Evolutionary conservation across 2,329 filamentous ascomycete species (phyloP).

Genomic region (Atkinsonella texensis): DNA sequence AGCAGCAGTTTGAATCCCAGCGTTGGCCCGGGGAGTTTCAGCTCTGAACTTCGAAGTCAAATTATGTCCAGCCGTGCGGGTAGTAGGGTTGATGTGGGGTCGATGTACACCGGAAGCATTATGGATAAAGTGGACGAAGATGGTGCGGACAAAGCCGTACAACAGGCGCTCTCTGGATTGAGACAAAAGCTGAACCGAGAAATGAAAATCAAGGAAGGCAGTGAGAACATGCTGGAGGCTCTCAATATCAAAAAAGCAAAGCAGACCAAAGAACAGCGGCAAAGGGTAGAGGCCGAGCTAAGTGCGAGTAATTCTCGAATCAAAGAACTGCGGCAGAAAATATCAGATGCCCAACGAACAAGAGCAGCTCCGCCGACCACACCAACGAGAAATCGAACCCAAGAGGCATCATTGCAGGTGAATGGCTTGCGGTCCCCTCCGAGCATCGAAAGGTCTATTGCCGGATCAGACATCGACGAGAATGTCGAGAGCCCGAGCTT

Average conservation of each 20-base stretch:
- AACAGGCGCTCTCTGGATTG: constrained; percentile 63
- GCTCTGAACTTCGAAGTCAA: constrained; percentile 68
- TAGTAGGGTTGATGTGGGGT: constrained; percentile 24
- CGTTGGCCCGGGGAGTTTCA: constrained; percentile 74
- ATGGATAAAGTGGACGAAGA: constrained; percentile 53
- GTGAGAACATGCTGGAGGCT: constrained; percentile 94
- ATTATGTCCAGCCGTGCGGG: constrained; percentile 31
- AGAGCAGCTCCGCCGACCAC: constrained; percentile 35
- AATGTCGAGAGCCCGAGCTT: constrained; percentile 80
- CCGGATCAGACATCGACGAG: constrained; percentile 53
- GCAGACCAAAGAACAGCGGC: constrained; percentile 77
- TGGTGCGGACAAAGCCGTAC: constrained; percentile 41
- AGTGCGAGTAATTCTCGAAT: constrained; percentile 72
- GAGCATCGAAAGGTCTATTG: constrained; percentile 41
- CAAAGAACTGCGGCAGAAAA: constrained; percentile 47
- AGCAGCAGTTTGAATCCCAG: constrained; percentile 59
- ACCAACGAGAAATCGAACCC: constrained; percentile 38
- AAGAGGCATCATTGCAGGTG: constrained; percentile 32
- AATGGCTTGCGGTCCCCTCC: constrained; percentile 44
- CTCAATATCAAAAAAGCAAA: constrained; percentile 91
- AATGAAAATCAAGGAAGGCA: constrained; percentile 94
- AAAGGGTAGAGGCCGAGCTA: constrained; percentile 74
- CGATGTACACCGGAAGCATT: constrained; percentile 25
- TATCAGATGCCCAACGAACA: constrained; percentile 44
- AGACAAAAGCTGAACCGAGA: constrained; percentile 86